Base-by-base conservation (phyloP, 2,329 filamentous ascomycete species). In the Cladosporium oxysporum region DNA sequence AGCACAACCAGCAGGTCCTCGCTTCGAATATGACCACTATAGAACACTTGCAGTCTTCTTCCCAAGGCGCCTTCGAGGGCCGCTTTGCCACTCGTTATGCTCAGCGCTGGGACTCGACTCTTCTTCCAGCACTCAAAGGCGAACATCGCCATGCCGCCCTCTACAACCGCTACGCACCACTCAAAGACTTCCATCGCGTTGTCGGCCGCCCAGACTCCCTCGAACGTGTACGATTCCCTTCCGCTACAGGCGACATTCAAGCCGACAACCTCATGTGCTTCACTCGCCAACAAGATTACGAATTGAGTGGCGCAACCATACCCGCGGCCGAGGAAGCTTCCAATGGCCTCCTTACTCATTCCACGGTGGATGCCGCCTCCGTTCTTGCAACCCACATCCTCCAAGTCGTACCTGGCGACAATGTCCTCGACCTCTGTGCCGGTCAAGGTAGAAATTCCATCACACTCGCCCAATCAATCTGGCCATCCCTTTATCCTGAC, bases 401-500 rank as follows among this genome's bases (percentile, higher is more conserved):
- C 3, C 68, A 72, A 49, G 73, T 76, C 10, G 70, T 71, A 49
- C 76, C 78, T 2, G 74, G 76, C 11, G 75, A 80, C 59, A 74
- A 75, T 26, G 72, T 81, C 6, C 71, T 81, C 16, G 79, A 81
- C 59, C 72, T 80, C 11, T 80, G 79, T 65, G 79, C 79, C 5
- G 77, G 78, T 1, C 77, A 78, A 35, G 74, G 77, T 58, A 77
- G 75, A 37, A 79, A 79, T 47, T 77, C 76, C 6, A 68, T 79
- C 26, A 70, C 72, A 3, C 66, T 79, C 31, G 70, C 75, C 1
- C 77, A 79, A 60, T 68, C 72, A 7, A 68, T 81, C 12, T 74
- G 76, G 37, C 68, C 69, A 29, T 66, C 69, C 8, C 33, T 70
- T 12, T 66, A 71, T 47, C 66, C 64, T 18, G 67, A 71, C 26